Percentiles rank a stretch among this genome's conserved stretches.
Evolutionary conservation across 805 yeast species (phyloP).

Genomic region (Saccharomyces eubayanus): DNA sequence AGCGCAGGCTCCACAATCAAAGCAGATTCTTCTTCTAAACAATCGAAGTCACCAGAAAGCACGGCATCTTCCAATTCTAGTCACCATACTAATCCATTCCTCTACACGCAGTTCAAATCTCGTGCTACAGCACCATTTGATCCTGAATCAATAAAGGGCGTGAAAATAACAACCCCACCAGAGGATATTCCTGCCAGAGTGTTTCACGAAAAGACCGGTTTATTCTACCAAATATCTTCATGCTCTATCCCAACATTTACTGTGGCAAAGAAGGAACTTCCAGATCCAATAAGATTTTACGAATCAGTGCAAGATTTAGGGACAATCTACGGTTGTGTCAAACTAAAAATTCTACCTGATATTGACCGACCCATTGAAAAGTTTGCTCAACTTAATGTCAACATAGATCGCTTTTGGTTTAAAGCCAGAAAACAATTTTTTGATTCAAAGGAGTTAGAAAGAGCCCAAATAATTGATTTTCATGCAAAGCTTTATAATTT

Average conservation of each 20-base stretch:
- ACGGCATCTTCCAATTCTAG: not conserved
- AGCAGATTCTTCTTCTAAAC: not conserved
- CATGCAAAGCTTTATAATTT: conserved; percentile 39
- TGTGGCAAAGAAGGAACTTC: conserved; percentile 6
- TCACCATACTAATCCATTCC: conserved; percentile 5
- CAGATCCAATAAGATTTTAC: conserved; percentile 19
- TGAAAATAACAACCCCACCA: not conserved
- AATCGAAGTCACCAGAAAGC: not conserved
- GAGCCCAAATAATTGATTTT: conserved; percentile 39
- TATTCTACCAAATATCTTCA: conserved; percentile 11
- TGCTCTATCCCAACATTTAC: conserved; percentile 21
- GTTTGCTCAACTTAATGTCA: conserved; percentile 3
- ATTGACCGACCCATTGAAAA: not conserved
- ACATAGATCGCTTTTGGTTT: conserved; percentile 22
- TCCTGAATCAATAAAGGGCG: conserved; percentile 6
- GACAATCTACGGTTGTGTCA: conserved; percentile 19
- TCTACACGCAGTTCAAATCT: conserved; percentile 11
- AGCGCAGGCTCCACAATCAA: not conserved
- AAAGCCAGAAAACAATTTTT: conserved; percentile 21
- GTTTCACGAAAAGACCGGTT: conserved; percentile 13
- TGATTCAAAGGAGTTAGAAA: conserved; percentile 30
- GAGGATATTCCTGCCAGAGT: conserved; percentile 1
- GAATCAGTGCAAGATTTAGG: conserved; percentile 20
- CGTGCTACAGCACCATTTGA: conserved; percentile 13
- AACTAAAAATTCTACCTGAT: conserved; percentile 7